Evolutionary conservation across 2,329 filamentous ascomycete species (phyloP).

Genomic region (Monilinia fructigena): DNA sequence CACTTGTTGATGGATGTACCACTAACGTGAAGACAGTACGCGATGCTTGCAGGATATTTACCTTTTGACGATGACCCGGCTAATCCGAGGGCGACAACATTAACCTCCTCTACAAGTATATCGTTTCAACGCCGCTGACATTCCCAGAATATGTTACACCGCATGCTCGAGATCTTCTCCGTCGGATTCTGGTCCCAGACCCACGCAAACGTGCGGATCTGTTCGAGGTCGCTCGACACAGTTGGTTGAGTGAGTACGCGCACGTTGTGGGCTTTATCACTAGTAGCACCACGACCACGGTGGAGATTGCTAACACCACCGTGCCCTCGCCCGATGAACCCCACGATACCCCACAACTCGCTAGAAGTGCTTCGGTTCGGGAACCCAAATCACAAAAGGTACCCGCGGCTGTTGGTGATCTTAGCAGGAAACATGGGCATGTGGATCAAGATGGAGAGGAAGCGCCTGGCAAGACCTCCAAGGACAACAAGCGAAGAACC

Average conservation of each 20-base stretch:
- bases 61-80: slow-evolving; percentile 98
- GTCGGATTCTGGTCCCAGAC: slow-evolving; percentile 91
- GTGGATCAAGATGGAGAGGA: slow-evolving; percentile 65
- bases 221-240: slow-evolving; percentile 96
- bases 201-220: slow-evolving; percentile 91
- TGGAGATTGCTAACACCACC: slow-evolving; percentile 80
- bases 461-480: slow-evolving; percentile 61
- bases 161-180: slow-evolving; percentile 86
- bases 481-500: slow-evolving; percentile 88
- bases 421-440: slow-evolving; percentile 71
- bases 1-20: slow-evolving; percentile 19
- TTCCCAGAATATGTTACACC: slow-evolving; percentile 99
- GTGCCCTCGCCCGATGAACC: slow-evolving; percentile 55
- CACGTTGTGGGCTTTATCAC: slow-evolving; percentile 96
- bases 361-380: slow-evolving; percentile 88
- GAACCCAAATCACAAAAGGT: slow-evolving; percentile 72
- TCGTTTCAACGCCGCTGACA: slow-evolving; percentile 92
- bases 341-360: slow-evolving; percentile 60
- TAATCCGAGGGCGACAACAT: slow-evolving; percentile 98
- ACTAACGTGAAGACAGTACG: slow-evolving; percentile 64
- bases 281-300: slow-evolving; percentile 84
- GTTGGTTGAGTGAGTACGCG: slow-evolving; percentile 97
- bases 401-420: slow-evolving; percentile 55
- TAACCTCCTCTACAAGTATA: slow-evolving; percentile 98
- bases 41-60: slow-evolving; percentile 96